Percentiles rank a stretch among this genome's conserved stretches.
phyloP scores from a whole-genome alignment of 2,329 filamentous ascomycete genomes.

The Fusarium sacchari region DNA sequence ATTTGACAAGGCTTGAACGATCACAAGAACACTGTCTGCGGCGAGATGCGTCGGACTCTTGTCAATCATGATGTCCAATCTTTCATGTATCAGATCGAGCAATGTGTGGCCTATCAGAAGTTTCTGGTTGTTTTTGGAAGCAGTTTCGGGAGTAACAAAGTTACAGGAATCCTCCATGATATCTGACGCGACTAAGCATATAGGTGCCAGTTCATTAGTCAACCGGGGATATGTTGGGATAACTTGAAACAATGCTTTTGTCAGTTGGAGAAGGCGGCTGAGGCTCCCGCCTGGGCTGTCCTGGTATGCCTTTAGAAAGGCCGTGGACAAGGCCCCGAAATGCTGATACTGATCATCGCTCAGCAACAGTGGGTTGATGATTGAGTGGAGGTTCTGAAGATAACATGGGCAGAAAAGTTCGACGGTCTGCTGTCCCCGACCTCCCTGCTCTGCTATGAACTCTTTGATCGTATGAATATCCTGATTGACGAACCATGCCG shows the following conservation, averaged over 20 bases:
- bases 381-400: slow-evolving; percentile 55
- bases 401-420: slow-evolving; percentile 50
- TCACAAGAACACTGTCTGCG: slow-evolving; percentile 54
- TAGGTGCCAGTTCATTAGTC: slow-evolving; percentile 54
- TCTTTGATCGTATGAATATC: slow-evolving; percentile 50
- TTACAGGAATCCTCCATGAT: slow-evolving; percentile 47
- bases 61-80: slow-evolving; percentile 60
- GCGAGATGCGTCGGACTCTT: slow-evolving; percentile 64
- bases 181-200: slow-evolving; percentile 50
- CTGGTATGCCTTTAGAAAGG: slow-evolving; percentile 57
- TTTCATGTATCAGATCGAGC: slow-evolving; percentile 55
- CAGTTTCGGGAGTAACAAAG: slow-evolving; percentile 31
- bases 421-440: slow-evolving; percentile 28
- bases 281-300: slow-evolving; percentile 55
- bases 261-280: slow-evolving; percentile 54
- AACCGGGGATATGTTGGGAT: slow-evolving; percentile 59
- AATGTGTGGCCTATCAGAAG: slow-evolving; percentile 55
- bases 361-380: slow-evolving; percentile 35
- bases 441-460: slow-evolving; percentile 7
- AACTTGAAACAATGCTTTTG: slow-evolving; percentile 52
- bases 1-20: slow-evolving; percentile 55
- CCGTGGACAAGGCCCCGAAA: slow-evolving; percentile 10
- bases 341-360: slow-evolving; percentile 24
- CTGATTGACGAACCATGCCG: slow-evolving; percentile 62
- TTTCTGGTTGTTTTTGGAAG: slow-evolving; percentile 44